phyloP scores from a whole-genome alignment of 768 basidiomycete species.

The Tubosaeta sp. region DNA sequence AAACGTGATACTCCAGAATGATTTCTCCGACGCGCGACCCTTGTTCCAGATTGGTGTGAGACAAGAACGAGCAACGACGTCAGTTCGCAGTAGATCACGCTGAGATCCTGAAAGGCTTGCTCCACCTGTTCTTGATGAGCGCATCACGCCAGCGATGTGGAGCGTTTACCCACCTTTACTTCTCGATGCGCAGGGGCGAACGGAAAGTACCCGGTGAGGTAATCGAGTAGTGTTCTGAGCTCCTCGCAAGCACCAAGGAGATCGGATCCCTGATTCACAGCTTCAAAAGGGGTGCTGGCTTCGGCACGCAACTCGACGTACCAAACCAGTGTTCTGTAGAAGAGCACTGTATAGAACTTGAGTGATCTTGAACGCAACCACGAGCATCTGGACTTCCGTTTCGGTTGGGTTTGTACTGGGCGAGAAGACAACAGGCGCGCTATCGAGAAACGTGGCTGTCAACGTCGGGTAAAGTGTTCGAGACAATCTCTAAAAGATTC shows the following conservation, averaged over 20 bases:
- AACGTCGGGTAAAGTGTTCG: slow-evolving; percentile 74
- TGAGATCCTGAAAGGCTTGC: slow-evolving; percentile 64
- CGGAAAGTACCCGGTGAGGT: slow-evolving; percentile 85
- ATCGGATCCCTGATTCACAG: slow-evolving; percentile 22
- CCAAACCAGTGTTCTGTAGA: slow-evolving; percentile 42
- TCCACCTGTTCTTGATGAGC: slow-evolving; percentile 46
- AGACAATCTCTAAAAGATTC: slow-evolving; percentile 54
- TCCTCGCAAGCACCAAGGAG: slow-evolving; percentile 37
- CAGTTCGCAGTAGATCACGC: slow-evolving; percentile 75
- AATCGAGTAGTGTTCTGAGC: slow-evolving; percentile 56
- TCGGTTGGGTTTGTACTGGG: slow-evolving; percentile 57
- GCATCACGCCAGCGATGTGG: not conserved
- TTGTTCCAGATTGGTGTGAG: slow-evolving; percentile 13
- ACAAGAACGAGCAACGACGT: slow-evolving; percentile 56
- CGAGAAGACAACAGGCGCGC: slow-evolving; percentile 77
- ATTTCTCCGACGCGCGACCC: slow-evolving; percentile 5
- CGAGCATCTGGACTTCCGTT: slow-evolving; percentile 55
- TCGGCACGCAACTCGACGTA: slow-evolving; percentile 10
- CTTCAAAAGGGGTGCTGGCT: slow-evolving; percentile 2
- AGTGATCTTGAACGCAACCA: slow-evolving; percentile 54
- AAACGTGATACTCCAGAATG: slow-evolving; percentile 5
- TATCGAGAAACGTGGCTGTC: slow-evolving; percentile 82
- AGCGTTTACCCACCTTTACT: slow-evolving; percentile 42
- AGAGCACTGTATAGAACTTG: slow-evolving; percentile 57
- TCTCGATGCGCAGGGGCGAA: slow-evolving; percentile 55